Percentiles rank a stretch among this genome's conserved stretches.
phyloP scores from a whole-genome alignment of 75 land plant species.

The Adiantum capillusveneris region DNA sequence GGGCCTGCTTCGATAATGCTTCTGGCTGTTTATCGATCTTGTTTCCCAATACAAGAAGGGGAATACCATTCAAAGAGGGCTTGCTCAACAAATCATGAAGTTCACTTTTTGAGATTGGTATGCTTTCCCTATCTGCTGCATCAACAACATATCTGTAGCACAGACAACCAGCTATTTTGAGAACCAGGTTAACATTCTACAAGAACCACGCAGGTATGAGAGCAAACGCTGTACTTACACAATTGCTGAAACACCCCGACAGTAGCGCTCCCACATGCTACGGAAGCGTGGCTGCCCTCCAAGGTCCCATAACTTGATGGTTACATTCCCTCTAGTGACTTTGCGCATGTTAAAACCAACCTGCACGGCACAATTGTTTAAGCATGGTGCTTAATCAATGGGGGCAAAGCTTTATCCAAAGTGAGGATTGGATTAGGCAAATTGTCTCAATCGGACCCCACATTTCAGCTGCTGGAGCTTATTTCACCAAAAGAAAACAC shows the following conservation, averaged over 20 bases:
- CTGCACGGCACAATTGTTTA: too few relatives aligned
- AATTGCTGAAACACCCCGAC: conserved; percentile 96
- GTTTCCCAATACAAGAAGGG: conserved; percentile 86
- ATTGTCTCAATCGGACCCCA: too few relatives aligned
- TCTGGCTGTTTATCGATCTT: conserved; percentile 90
- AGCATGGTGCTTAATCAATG: too few relatives aligned
- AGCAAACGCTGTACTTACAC: too few relatives aligned
- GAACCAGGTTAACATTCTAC: too few relatives aligned
- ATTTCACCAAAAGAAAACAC: too few relatives aligned
- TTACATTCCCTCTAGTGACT: conserved; percentile 95
- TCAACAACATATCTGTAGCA: conserved; percentile 85
- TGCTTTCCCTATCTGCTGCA: conserved; percentile 84
- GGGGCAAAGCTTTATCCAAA: too few relatives aligned
- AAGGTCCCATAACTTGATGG: conserved; percentile 95
- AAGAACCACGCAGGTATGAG: too few relatives aligned
- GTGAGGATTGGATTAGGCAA: too few relatives aligned
- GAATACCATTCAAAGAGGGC: conserved; percentile 73
- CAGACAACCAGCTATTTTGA: too few relatives aligned
- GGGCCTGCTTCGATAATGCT: conserved; percentile 72
- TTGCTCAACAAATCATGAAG: conserved; percentile 81
- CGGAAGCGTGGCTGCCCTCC: conserved; percentile 97
- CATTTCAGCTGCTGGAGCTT: too few relatives aligned
- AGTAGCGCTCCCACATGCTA: conserved; percentile 98
- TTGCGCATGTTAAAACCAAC: conserved; percentile 97
- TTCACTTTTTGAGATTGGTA: conserved; percentile 70